phyloP scores from a whole-genome alignment of 2,329 filamentous ascomycete species.

The Amauroascus verrucosus region DNA sequence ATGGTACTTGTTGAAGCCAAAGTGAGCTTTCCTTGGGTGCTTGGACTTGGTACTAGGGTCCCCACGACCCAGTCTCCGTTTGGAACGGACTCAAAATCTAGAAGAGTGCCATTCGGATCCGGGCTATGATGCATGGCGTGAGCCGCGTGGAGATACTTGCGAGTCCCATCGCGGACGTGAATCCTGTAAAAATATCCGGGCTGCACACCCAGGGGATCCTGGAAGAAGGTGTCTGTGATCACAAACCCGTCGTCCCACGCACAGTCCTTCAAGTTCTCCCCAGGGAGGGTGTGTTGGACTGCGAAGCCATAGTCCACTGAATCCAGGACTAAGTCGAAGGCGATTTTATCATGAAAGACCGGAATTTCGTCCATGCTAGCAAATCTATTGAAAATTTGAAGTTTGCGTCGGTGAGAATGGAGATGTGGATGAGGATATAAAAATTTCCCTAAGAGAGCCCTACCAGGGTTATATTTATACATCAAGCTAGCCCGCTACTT shows the following conservation, averaged over 20 bases:
- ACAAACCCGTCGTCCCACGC: background rate
- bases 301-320: no score
- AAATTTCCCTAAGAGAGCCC: no score
- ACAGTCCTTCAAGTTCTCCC: no score
- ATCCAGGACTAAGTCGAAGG: no score
- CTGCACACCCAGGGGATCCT: background rate
- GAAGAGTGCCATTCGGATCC: background rate
- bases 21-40: background rate
- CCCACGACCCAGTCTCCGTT: background rate
- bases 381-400: background rate
- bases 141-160: conserved; percentile 1
- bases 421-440: no score
- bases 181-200: conserved; percentile 2
- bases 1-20: background rate
- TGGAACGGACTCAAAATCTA: background rate
- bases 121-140: background rate
- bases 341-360: no score
- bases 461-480: no score
- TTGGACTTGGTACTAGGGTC: background rate
- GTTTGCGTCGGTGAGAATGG: background rate
- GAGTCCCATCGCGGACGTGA: background rate
- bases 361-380: no score
- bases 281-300: no score
- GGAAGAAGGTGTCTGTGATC: background rate
- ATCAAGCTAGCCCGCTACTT: no score